Conservation (phyloP, 176 grass and related monocot species). For the Cenchrus purpureus region DNA sequence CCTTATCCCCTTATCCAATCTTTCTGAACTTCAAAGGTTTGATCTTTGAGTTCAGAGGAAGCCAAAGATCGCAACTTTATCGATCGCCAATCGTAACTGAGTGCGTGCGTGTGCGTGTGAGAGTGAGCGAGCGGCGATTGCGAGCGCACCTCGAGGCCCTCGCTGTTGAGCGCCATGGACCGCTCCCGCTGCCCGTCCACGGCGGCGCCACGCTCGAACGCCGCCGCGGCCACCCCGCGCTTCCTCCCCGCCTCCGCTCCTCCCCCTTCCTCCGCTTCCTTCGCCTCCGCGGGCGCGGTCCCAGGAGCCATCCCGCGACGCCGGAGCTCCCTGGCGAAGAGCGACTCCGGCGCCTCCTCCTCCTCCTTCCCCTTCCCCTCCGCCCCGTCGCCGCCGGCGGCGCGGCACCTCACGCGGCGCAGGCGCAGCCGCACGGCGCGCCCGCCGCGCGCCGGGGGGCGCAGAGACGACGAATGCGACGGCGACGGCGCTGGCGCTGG, state of each 20-base stretch:
- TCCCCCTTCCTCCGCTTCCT: conserved; percentile 40
- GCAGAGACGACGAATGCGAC: not conserved
- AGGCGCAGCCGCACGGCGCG: not conserved
- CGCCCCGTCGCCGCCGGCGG: not conserved
- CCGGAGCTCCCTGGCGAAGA: conserved; percentile 86
- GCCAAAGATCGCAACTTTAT: not conserved
- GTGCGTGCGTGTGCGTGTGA: not conserved
- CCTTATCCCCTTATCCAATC: not conserved
- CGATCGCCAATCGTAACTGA: not conserved
- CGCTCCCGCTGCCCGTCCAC: conserved; percentile 67
- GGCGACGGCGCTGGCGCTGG: no score
- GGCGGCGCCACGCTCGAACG: conserved; percentile 52
- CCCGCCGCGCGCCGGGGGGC: not conserved
- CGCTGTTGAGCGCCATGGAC: conserved; percentile 85
- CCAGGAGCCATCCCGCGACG: conserved; percentile 70
- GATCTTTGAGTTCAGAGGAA: not conserved
- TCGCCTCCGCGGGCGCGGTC: conserved; percentile 49
- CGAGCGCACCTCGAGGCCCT: conserved; percentile 74
- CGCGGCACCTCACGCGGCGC: conserved; percentile 39
- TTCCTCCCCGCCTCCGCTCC: conserved; percentile 40
- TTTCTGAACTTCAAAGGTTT: not conserved
- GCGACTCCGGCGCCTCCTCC: conserved; percentile 67
- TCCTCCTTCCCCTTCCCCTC: not conserved
- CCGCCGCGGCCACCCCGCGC: conserved; percentile 50
- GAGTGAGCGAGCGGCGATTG: accelerated